phyloP scores from a whole-genome alignment of 805 yeast genomes.

The Wickerhamomyces ciferrii region DNA sequence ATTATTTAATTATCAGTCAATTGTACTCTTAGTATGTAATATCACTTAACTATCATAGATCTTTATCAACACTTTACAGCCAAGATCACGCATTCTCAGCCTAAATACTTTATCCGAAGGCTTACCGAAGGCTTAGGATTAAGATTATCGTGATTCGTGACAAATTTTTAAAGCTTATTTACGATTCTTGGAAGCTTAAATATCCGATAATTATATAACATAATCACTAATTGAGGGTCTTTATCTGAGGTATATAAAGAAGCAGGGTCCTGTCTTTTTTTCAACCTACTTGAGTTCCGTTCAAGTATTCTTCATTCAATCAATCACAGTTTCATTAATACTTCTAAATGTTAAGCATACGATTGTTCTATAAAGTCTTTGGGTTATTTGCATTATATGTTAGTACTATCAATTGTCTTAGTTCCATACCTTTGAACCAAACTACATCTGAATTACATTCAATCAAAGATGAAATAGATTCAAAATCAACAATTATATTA shows the following conservation, averaged over 20 bases:
- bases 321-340: too few relatives aligned
- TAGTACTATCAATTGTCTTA: not conserved
- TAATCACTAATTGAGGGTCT: too few relatives aligned
- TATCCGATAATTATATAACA: too few relatives aligned
- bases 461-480: not conserved
- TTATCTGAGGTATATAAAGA: not conserved
- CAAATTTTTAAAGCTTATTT: too few relatives aligned
- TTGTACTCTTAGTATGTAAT: too few relatives aligned
- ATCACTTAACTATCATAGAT: too few relatives aligned
- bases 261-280: not conserved
- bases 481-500: not conserved
- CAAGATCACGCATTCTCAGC: not conserved
- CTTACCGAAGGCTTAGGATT: not conserved
- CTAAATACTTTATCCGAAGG: too few relatives aligned
- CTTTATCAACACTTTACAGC: too few relatives aligned
- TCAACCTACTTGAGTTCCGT: too few relatives aligned
- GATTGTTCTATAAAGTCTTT: not conserved
- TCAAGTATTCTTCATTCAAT: too few relatives aligned
- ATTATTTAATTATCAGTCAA: too few relatives aligned
- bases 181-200: not conserved
- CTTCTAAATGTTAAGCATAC: not conserved
- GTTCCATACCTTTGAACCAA: not conserved
- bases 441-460: not conserved
- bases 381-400: not conserved
- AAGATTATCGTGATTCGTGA: not conserved